These are phyloP conservation scores for Noccaea caerulescens DNA, from an alignment of 345 rosid species.

Conservation along the genomic window DNA sequence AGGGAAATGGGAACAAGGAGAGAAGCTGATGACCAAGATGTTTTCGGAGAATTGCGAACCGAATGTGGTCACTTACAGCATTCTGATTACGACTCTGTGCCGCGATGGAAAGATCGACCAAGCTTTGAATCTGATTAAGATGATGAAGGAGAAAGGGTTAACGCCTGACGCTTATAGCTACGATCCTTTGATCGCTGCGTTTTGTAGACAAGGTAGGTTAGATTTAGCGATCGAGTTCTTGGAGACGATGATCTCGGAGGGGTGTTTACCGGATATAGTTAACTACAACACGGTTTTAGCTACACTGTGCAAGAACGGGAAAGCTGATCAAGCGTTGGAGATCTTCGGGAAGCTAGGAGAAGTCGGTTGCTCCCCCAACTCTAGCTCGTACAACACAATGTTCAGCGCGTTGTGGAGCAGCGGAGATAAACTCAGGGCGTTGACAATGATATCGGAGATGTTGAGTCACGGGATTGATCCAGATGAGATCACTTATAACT, in stretches of 20 bases:
- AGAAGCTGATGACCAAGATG: slow-evolving; percentile 68
- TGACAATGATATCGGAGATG: slow-evolving; percentile 73
- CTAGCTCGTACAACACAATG: slow-evolving; percentile 84
- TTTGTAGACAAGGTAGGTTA: slow-evolving; percentile 70
- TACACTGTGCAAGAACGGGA: slow-evolving; percentile 71
- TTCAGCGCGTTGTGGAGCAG: slow-evolving; percentile 76
- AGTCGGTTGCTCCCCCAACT: slow-evolving; percentile 78
- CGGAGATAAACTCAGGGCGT: slow-evolving; percentile 62
- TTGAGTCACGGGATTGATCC: slow-evolving; percentile 61
- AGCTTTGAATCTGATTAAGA: slow-evolving; percentile 61
- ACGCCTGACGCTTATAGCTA: slow-evolving; percentile 76
- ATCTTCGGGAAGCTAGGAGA: slow-evolving; percentile 66
- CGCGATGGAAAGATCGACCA: slow-evolving; percentile 68
- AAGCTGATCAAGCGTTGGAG: slow-evolving; percentile 71
- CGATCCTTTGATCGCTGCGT: slow-evolving; percentile 81
- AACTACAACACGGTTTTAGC: slow-evolving; percentile 80
- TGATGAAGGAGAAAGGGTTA: slow-evolving; percentile 64
- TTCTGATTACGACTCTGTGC: slow-evolving; percentile 64
- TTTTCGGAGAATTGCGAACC: slow-evolving; percentile 58
- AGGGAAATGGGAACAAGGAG: slow-evolving; percentile 78
- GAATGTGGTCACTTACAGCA: slow-evolving; percentile 74
- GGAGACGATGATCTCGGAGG: slow-evolving; percentile 73
- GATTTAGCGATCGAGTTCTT: slow-evolving; percentile 76
- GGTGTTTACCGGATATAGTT: slow-evolving; percentile 80
- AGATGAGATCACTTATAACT: slow-evolving; percentile 78